Evolutionary conservation across 495 filamentous ascomycete genomes (phyloP).

Genomic region (Penicillium tannophilum): DNA sequence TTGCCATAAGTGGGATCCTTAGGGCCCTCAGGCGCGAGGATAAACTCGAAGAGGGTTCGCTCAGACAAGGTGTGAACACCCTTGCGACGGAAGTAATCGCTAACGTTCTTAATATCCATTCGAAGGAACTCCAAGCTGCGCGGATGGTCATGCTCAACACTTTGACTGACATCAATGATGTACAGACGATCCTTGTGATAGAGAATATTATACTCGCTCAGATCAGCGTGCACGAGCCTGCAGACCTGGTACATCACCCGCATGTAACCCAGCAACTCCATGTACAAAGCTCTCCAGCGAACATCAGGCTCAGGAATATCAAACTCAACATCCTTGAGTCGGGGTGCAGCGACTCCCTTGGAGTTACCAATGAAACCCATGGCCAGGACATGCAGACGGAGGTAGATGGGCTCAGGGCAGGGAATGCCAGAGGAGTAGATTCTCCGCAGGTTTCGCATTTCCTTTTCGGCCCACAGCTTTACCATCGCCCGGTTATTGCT

Average conservation of each 20-base stretch:
- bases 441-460: constrained; percentile 89
- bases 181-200: constrained; percentile 83
- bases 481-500: constrained; percentile 93
- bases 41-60: constrained; percentile 74
- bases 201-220: constrained; percentile 96
- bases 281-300: constrained; percentile 75
- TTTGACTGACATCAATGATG: constrained; percentile 97
- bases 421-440: constrained; percentile 82
- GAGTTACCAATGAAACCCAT: constrained; percentile 92
- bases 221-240: constrained; percentile 88
- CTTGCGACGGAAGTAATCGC: constrained; percentile 85
- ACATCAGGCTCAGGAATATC: constrained; percentile 55
- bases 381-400: constrained; percentile 86
- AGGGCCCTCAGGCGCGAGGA: constrained; percentile 61
- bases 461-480: constrained; percentile 97
- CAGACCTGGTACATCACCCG: constrained; percentile 88
- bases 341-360: constrained; percentile 82
- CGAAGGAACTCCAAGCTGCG: constrained; percentile 86
- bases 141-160: constrained; percentile 95
- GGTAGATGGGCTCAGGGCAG: constrained; percentile 83
- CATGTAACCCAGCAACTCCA: constrained; percentile 86
- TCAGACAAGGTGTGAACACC: constrained; percentile 79
- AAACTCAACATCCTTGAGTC: constrained; percentile 74
- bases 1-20: constrained; percentile 34
- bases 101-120: constrained; percentile 97